phyloP scores from a whole-genome alignment of 257 asterid species.

The Scutellaria baicalensis region DNA sequence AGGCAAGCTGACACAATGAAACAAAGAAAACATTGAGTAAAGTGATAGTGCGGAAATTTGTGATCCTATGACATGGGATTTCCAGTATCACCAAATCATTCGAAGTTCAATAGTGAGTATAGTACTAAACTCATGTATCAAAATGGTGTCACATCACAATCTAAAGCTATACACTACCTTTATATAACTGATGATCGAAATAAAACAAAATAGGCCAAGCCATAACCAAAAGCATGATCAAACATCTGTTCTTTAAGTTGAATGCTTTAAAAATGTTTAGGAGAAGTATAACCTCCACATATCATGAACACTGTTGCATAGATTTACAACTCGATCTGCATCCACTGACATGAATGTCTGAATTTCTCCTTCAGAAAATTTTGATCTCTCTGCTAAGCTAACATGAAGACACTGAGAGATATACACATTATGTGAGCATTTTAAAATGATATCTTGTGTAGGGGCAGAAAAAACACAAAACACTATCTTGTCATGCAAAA shows the following conservation, averaged over 20 bases:
- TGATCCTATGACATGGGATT: not conserved
- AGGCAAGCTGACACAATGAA: constrained; percentile 70
- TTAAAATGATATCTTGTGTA: not conserved
- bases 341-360: constrained; percentile 99
- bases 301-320: constrained; percentile 92
- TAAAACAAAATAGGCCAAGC: not conserved
- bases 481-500: not conserved
- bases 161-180: not conserved
- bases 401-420: constrained; percentile 64
- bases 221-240: not conserved
- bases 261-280: constrained; percentile 4
- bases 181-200: not conserved
- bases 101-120: not conserved
- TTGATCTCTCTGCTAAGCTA: constrained; percentile 84
- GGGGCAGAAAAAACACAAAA: not conserved
- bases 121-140: not conserved
- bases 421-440: not conserved
- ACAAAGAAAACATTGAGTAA: constrained; percentile 11
- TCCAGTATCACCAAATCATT: not conserved
- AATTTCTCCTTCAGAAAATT: constrained; percentile 95
- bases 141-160: not conserved
- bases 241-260: not conserved
- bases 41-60: not conserved
- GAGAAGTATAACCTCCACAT: constrained; percentile 70
- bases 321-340: constrained; percentile 81